phyloP scores from a whole-genome alignment of 2,329 filamentous ascomycete species.

The Scytalidium lignicola region DNA sequence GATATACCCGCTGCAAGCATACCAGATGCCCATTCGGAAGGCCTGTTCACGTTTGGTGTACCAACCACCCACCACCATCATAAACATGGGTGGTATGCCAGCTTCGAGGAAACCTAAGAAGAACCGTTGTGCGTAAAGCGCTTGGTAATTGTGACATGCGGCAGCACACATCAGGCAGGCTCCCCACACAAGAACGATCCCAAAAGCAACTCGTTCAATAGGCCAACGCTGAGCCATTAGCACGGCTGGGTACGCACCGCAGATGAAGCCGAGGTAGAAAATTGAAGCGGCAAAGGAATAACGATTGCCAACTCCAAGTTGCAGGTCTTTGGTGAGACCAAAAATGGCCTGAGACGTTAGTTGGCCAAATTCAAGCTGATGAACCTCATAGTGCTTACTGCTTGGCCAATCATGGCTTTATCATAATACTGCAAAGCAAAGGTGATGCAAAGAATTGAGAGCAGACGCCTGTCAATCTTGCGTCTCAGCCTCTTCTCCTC shows the following conservation, averaged over 20 bases:
- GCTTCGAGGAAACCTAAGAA: constrained; percentile 49
- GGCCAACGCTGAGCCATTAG: constrained; percentile 36
- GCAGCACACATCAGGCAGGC: constrained; percentile 33
- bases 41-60: constrained; percentile 36
- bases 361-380: too few relatives aligned
- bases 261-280: constrained; percentile 43
- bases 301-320: not conserved
- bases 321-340: constrained; percentile 35
- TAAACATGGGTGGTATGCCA: constrained; percentile 49
- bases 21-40: constrained; percentile 33
- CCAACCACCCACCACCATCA: constrained; percentile 42
- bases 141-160: constrained; percentile 31
- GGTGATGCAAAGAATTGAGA: constrained; percentile 41
- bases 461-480: constrained; percentile 38
- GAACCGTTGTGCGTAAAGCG: constrained; percentile 42
- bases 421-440: constrained; percentile 45
- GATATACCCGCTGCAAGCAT: constrained; percentile 37
- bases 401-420: constrained; percentile 49
- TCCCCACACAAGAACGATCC: constrained; percentile 28
- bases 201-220: constrained; percentile 39
- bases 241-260: constrained; percentile 40
- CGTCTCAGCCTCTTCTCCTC: constrained; percentile 38
- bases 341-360: constrained; percentile 31
- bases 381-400: constrained; percentile 26
- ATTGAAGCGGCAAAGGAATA: not conserved